These are phyloP conservation scores for Cardiospermum halicacabum DNA, from an alignment of 345 rosid genomes.

Conservation along the genomic window DNA sequence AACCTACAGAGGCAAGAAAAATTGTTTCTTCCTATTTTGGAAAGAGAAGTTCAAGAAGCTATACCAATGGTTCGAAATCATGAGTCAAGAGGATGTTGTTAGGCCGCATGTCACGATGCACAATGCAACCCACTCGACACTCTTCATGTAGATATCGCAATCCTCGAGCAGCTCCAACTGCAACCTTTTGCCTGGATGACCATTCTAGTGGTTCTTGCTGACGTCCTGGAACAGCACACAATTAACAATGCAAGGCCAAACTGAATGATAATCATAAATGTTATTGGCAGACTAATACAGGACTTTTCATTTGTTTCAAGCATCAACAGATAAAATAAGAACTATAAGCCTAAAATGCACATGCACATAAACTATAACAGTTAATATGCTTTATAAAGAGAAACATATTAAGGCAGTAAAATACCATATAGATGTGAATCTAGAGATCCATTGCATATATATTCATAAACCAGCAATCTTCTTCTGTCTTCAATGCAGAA, in stretches of 20 bases:
- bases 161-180: slow-evolving; percentile 98
- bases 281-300: neutral
- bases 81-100: slow-evolving; percentile 98
- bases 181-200: slow-evolving; percentile 92
- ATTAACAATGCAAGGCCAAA: slow-evolving; percentile 10
- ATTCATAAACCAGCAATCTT: slow-evolving; percentile 92
- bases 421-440: slow-evolving; percentile 94
- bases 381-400: neutral
- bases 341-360: too few species aligned
- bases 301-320: neutral
- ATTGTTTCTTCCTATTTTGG: neutral
- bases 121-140: slow-evolving; percentile 99
- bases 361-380: too few species aligned
- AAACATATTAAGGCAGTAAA: neutral
- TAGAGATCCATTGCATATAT: slow-evolving; percentile 94
- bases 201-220: slow-evolving; percentile 68
- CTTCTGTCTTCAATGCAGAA: slow-evolving; percentile 94
- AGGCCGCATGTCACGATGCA: slow-evolving; percentile 99
- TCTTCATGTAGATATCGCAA: slow-evolving; percentile 99
- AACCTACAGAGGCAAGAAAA: too few species aligned
- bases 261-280: neutral
- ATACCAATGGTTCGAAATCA: slow-evolving; percentile 97
- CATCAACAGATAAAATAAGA: neutral
- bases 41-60: neutral
- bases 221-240: slow-evolving; percentile 43